Conservation (phyloP, 371 early-diverging fungal genomes). For the Chytridiales sp. region DNA sequence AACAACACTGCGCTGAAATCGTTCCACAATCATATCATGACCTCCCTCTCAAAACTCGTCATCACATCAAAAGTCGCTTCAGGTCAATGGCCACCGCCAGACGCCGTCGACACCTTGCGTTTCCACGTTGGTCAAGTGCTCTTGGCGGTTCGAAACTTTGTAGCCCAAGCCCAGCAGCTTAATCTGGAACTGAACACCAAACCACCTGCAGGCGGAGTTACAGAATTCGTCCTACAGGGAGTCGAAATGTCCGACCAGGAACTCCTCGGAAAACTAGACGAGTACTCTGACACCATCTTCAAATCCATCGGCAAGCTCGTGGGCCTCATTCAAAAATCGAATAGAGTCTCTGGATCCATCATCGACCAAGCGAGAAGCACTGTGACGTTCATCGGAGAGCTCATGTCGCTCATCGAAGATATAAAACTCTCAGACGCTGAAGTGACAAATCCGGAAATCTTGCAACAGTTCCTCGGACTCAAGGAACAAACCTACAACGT, state of each 20-base stretch:
- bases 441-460: background rate
- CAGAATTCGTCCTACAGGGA: slow-evolving; percentile 39
- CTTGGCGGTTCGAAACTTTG: slow-evolving; percentile 42
- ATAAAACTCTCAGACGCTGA: slow-evolving; percentile 24
- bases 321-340: slow-evolving; percentile 21
- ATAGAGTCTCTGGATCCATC: slow-evolving; percentile 24
- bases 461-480: slow-evolving; percentile 23
- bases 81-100: slow-evolving; percentile 78
- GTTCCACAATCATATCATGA: slow-evolving; percentile 79
- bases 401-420: slow-evolving; percentile 52
- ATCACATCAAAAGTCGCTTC: slow-evolving; percentile 81
- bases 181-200: slow-evolving; percentile 24
- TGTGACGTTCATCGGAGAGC: slow-evolving; percentile 48
- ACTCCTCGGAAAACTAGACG: slow-evolving; percentile 37
- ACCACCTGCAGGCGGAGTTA: slow-evolving; percentile 8
- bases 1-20: slow-evolving; percentile 63
- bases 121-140: slow-evolving; percentile 45
- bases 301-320: slow-evolving; percentile 31
- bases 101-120: slow-evolving; percentile 64
- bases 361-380: slow-evolving; percentile 35
- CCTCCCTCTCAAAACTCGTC: slow-evolving; percentile 75
- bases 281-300: slow-evolving; percentile 32
- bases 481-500: slow-evolving; percentile 37
- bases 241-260: slow-evolving; percentile 39
- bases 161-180: slow-evolving; percentile 37